These are phyloP conservation scores for Primulina tabacum DNA, from an alignment of 257 asterid genomes.

Conservation along the genomic window DNA sequence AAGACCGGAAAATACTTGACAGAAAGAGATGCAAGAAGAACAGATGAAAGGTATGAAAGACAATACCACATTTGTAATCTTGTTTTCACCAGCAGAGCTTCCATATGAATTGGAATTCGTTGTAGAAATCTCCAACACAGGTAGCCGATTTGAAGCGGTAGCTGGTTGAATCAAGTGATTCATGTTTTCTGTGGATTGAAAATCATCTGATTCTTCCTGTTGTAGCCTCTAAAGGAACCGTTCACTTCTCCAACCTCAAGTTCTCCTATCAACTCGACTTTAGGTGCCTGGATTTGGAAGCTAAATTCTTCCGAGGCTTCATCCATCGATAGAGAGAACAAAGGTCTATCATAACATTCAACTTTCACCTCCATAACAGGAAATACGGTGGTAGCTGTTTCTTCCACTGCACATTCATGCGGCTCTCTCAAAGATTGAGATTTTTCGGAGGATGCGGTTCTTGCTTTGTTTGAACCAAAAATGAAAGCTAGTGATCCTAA, in stretches of 20 bases:
- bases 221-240: conserved; percentile 32
- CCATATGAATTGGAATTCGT: conserved; percentile 38
- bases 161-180: conserved; percentile 20
- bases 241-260: conserved; percentile 38
- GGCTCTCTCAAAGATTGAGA: conserved; percentile 23
- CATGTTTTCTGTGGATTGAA: conserved; percentile 31
- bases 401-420: conserved; percentile 21
- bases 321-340: conserved; percentile 10
- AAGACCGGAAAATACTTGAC: too few species aligned
- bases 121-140: conserved; percentile 20
- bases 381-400: neutral
- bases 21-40: neutral
- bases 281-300: conserved; percentile 34
- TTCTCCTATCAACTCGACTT: conserved; percentile 35
- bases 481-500: conserved; percentile 37
- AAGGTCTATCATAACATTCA: conserved; percentile 34
- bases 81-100: conserved; percentile 42
- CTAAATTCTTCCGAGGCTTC: conserved; percentile 28
- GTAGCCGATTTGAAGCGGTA: conserved; percentile 20
- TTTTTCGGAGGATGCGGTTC: conserved; percentile 19
- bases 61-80: conserved; percentile 23
- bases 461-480: conserved; percentile 24
- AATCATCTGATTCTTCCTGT: conserved; percentile 21
- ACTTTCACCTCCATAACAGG: conserved; percentile 22
- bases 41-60: neutral